Evolutionary conservation across 495 filamentous ascomycete species (phyloP).

Genomic region (Tuber brumale): DNA sequence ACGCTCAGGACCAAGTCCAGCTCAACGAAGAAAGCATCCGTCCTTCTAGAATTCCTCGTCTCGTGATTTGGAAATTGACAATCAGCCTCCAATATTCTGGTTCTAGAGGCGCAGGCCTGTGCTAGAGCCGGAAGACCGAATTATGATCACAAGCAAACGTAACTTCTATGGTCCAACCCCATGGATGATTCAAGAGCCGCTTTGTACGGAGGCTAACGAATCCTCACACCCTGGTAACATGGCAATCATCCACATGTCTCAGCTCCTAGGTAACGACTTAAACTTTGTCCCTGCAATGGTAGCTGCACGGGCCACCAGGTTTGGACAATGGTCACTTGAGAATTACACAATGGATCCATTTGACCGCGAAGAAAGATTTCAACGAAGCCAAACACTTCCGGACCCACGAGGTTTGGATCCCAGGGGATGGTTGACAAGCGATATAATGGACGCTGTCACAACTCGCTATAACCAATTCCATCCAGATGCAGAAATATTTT

Average conservation of each 20-base stretch:
- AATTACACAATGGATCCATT: background rate
- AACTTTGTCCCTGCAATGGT: background rate
- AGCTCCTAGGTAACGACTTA: background rate
- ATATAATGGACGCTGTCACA: background rate
- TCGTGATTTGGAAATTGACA: background rate
- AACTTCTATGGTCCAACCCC: background rate
- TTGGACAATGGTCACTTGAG: background rate
- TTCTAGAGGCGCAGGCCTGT: background rate
- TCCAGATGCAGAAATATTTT: background rate
- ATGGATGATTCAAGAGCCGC: background rate
- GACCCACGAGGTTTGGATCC: background rate
- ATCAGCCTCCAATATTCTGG: background rate
- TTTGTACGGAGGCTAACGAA: background rate
- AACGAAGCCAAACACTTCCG: background rate
- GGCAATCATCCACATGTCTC: background rate
- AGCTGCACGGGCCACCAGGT: background rate
- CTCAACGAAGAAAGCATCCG: too few species aligned
- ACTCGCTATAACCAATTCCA: background rate
- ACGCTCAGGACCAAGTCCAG: too few species aligned
- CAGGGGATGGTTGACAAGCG: background rate
- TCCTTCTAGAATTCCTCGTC: too few species aligned
- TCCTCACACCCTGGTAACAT: background rate
- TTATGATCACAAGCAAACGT: background rate
- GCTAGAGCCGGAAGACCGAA: background rate
- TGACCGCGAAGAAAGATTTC: background rate